Evolutionary conservation across 192 early-diverging fungal species (phyloP), one percentile per base, ranked within the genome.

Genomic region (Kappamyces sp.): DNA sequence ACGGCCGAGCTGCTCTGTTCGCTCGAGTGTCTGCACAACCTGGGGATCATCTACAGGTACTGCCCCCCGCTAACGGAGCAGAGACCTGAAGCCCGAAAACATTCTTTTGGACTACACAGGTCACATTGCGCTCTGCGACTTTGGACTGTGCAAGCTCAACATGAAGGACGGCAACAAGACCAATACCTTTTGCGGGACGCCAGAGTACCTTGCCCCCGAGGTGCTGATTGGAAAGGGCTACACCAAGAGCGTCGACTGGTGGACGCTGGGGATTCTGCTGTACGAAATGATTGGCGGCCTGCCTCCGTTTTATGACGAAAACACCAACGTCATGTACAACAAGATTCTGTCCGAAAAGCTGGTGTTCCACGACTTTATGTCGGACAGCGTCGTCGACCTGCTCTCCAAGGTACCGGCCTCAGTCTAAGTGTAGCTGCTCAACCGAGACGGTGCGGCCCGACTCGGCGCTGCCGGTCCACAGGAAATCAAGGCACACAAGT

Each of bases 51-150:
- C 39, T 89, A 90, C 57, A 66, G 78, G 64, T 79, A 62, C 13
- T 60, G 8, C 12, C 34, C 13, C 23, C 23, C 23, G 23, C 23
- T 23, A 46, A n/a, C 23, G 12, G 44, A n/a, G 23, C 13, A 90
- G 92, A 51, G 92, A 97, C 68, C 78, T 93, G 34, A 97, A 94
- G 71, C 94, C 91, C 13, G 93, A 97, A 68, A 98, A 96, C 71
- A 91, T 96, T 54, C 76, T 97, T 33, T 71, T 96, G 23, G 94
- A 94, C 78, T 91, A 88, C 74, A 87, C 86, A 31, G 94, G 93
- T 41, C 93, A 98, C 70, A 94, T 98, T 71, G 90, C 90, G 0
- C 82, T 96, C 23, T 92, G 89, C 55, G 69, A 69, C 69, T 92
- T 93, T 75, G 95, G 95, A 1, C 77, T 95, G 58, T 93, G 90